Evolutionary conservation across 2,329 filamentous ascomycete species (phyloP), one percentile per base, ranked within the genome.

Genomic region (Lachnellula subtilissima): DNA sequence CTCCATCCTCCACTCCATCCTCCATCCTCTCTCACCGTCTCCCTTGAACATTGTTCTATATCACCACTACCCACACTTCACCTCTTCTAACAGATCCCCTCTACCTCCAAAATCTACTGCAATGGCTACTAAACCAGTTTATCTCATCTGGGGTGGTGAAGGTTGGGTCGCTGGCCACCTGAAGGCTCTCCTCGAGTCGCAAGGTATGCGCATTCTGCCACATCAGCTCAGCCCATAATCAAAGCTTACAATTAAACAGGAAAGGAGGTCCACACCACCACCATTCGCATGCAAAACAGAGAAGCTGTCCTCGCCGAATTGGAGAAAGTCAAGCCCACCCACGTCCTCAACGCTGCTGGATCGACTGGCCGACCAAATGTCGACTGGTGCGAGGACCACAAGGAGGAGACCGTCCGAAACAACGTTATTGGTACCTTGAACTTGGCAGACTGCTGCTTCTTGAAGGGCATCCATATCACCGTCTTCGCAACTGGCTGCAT

Each of bases 341-440:
- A 87, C 66, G 83, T 87, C 54, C 72, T 88, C 50, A 87, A 87
- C 70, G 82, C 79, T 58, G 85, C 85, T 48, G 85, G 84, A 58
- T 83, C 79, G 67, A 87, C 84, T 3, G 85, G 85, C 50, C 77
- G 83, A 23, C 84, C 84, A 60, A 88, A 87, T 61, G 83, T 87
- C 68, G 85, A 87, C 72, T 87, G 84, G 84, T 87, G 85, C 65
- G 85, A 88, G 73, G 82, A 85, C 66, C 80, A 88, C 74, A 85
- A 82, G 72, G 80, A 85, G 70, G 80, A 81, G 54, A 88, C 85
- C 6, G 80, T 87, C 67, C 78, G 84, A 57, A 85, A 81, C 69
- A 88, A 88, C 66, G 84, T 84, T 54, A 79, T 87, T 48, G 85
- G 85, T 53, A 82, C 83, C 37, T 67, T 86, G 61, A 86, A 84